These are phyloP conservation scores for Dryas alaskensis DNA, from an alignment of 306 rosid species.

Conservation along the genomic window DNA sequence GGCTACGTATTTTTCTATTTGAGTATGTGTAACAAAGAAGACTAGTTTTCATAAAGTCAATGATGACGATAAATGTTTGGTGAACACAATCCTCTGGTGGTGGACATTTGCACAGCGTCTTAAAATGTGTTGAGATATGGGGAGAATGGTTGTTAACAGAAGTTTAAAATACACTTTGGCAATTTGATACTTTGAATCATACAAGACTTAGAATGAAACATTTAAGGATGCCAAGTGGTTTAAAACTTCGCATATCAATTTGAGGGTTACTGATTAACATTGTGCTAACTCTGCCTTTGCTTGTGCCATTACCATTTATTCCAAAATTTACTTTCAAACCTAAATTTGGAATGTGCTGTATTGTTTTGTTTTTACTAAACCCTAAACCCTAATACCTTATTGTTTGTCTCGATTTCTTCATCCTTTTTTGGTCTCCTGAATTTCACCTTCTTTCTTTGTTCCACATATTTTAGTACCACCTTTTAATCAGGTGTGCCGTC, in stretches of 20 bases:
- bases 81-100: background rate
- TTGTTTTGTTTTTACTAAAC: background rate
- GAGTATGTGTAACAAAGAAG: background rate
- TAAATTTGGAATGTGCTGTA: background rate
- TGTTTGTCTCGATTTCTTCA: background rate
- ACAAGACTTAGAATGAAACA: background rate
- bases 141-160: background rate
- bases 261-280: background rate
- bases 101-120: background rate
- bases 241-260: background rate
- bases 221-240: background rate
- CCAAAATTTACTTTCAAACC: background rate
- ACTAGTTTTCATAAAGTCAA: background rate
- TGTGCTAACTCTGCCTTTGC: constrained; percentile 3
- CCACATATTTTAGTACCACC: background rate
- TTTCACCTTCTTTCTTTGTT: background rate
- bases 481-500: background rate
- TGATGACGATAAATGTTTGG: background rate
- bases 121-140: background rate
- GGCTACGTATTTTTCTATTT: background rate
- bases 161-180: background rate
- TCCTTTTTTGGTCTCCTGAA: background rate
- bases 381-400: too few species aligned
- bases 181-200: background rate
- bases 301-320: background rate